Evolutionary conservation across 306 rosid genomes (phyloP), one percentile per base, ranked within the genome.

Genomic region (Biancaea sappan): DNA sequence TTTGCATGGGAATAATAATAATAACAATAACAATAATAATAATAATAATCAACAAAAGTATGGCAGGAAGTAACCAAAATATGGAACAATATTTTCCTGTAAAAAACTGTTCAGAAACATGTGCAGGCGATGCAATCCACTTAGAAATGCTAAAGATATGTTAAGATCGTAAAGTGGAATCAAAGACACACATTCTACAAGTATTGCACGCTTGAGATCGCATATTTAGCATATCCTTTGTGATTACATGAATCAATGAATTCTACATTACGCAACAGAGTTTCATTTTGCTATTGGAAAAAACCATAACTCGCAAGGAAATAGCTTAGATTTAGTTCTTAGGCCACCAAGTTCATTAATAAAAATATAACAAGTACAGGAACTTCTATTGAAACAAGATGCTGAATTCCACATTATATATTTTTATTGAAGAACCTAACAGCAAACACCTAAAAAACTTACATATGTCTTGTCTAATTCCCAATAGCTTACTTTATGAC

Each of bases 221-320:
- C 8, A 34, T 61, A 1, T 61, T 32, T 44, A 15, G 48, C 24
- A 25, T 56, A 54, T 21, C 26, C 61, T 26, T 66, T 34, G 6
- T 16, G 24, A 57, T 43, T 56, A 76, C 67, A 61, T 46, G 66
- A 59, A 59, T 76, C 48, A 34, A 61, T 31, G 67, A 24, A 62
- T 57, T 48, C 47, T 58, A 16, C 63, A 66, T 44, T 25, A 54
- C 71, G 3, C 8, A 28, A 56, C 34, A 56, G 48, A 60, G 65
- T 46, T 28, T 29, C 26, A 58, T 40, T 34, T 74, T 52, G 81
- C 65, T 26, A 34, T 68, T 71, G 34, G 37, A 75, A 70, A 52
- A 76, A 67, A 29, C 75, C 38, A 44, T 34, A 18, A 54, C 13
- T 54, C 61, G 12, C 34, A 25, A 25, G 8, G 61, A 4, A 13